Percentiles rank a stretch among this genome's conserved stretches.
Conservation (phyloP, 2,329 filamentous ascomycete genomes). For the Aureobasidium lini region DNA sequence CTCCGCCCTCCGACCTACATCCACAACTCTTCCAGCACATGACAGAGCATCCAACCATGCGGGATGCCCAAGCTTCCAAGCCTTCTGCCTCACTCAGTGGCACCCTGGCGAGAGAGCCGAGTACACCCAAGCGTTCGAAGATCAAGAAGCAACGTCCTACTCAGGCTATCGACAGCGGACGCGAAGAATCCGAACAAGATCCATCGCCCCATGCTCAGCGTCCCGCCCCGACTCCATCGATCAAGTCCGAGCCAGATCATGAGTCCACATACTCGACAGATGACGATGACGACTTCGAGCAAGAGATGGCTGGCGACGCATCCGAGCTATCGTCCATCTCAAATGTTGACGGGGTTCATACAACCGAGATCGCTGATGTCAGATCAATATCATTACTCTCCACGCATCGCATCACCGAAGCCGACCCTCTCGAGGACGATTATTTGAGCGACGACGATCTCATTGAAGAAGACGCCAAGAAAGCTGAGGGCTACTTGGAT, state of each 20-base stretch:
- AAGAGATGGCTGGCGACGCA: background rate
- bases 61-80: no score
- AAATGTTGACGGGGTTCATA: no score
- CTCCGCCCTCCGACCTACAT: background rate
- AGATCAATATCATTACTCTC: background rate
- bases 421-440: background rate
- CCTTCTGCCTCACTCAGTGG: no score
- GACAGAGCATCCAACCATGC: no score
- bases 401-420: background rate
- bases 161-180: background rate
- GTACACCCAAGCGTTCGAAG: background rate
- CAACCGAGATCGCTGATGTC: no score
- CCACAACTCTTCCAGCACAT: background rate
- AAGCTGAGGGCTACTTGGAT: background rate
- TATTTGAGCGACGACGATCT: slow-evolving; percentile 1
- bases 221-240: background rate
- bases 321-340: no score
- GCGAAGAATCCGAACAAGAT: background rate
- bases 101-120: background rate
- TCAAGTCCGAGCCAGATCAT: background rate
- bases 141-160: background rate
- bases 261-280: background rate
- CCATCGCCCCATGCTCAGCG: background rate
- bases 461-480: background rate
- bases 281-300: background rate